A percentile compares a stretch with the other conserved stretches of the same genome.
Evolutionary conservation across 106 monocot species (phyloP).

Genomic region (Dendrobium officinale): DNA sequence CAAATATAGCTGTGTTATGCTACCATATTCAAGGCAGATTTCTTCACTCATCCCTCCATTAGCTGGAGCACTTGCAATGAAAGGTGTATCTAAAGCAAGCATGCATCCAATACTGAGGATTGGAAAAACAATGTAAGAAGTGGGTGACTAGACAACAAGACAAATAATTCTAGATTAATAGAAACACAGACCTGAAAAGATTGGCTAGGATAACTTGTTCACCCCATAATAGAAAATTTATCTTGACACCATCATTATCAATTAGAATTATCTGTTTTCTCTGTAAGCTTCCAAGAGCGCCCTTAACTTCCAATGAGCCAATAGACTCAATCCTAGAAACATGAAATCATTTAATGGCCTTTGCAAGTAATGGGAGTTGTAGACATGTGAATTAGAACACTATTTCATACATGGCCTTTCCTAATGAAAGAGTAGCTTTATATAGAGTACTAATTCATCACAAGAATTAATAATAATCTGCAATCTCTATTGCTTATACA

Average conservation of each 20-base stretch:
- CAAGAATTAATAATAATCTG: background rate
- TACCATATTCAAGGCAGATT: conserved; percentile 89
- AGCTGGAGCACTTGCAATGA: conserved; percentile 36
- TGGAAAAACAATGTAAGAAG: conserved; percentile 16
- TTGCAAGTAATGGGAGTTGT: background rate
- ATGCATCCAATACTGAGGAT: conserved; percentile 80
- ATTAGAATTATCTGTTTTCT: conserved; percentile 60
- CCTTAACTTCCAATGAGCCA: conserved; percentile 55
- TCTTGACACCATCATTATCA: conserved; percentile 62
- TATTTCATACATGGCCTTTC: background rate
- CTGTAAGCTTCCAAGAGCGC: conserved; percentile 33
- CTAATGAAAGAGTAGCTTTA: background rate
- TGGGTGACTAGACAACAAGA: background rate
- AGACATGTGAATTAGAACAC: background rate
- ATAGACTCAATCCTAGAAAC: conserved; percentile 66
- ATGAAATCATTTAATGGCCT: background rate
- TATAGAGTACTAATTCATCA: background rate
- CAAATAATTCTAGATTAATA: conserved; percentile 5
- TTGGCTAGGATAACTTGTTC: conserved; percentile 84
- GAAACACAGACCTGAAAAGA: conserved; percentile 59
- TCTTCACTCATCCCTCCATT: conserved; percentile 32
- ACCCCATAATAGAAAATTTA: conserved; percentile 92
- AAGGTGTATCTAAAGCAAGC: conserved; percentile 90
- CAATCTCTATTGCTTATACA: background rate
- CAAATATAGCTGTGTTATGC: conserved; percentile 82